Evolutionary conservation across 129 eudicot species (phyloP).

Genomic region (Glebionis coronaria): DNA sequence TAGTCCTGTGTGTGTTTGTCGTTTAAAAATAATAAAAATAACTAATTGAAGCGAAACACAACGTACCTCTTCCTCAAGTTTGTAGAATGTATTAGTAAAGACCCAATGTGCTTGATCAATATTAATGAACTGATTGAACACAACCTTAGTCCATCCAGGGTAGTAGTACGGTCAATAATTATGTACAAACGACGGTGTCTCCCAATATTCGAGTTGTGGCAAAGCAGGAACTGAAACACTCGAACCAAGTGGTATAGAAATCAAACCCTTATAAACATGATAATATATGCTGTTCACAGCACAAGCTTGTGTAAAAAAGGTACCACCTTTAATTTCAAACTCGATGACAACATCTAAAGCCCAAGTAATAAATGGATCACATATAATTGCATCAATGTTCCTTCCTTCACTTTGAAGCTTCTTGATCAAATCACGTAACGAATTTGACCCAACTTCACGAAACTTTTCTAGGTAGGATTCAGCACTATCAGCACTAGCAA

Average conservation of each 20-base stretch:
- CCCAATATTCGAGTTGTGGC: constrained; percentile 3
- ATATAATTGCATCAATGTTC: constrained; percentile 26
- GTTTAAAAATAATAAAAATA: not conserved
- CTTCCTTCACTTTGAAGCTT: constrained; percentile 14
- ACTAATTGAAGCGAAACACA: not conserved
- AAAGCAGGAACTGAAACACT: constrained; percentile 22
- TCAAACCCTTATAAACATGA: too few species aligned
- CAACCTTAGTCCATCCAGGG: constrained; percentile 10
- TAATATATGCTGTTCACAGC: too few species aligned
- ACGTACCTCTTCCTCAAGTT: constrained; percentile 54
- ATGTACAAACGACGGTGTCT: constrained; percentile 36
- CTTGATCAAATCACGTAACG: constrained; percentile 3
- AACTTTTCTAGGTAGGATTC: constrained; percentile 2
- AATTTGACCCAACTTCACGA: not conserved
- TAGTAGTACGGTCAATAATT: constrained; percentile 13
- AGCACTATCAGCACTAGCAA: constrained; percentile 1
- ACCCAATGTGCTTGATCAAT: constrained; percentile 36
- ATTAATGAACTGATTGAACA: constrained; percentile 28
- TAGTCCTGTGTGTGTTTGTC: not conserved
- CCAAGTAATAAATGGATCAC: constrained; percentile 40
- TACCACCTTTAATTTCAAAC: constrained; percentile 32
- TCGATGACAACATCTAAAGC: constrained; percentile 33
- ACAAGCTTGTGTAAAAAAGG: too few species aligned
- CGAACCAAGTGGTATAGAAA: constrained; percentile 18
- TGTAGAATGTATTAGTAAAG: too few species aligned